These are phyloP conservation scores for Rhazya stricta DNA, from an alignment of 257 asterid genomes.

Conservation along the genomic window DNA sequence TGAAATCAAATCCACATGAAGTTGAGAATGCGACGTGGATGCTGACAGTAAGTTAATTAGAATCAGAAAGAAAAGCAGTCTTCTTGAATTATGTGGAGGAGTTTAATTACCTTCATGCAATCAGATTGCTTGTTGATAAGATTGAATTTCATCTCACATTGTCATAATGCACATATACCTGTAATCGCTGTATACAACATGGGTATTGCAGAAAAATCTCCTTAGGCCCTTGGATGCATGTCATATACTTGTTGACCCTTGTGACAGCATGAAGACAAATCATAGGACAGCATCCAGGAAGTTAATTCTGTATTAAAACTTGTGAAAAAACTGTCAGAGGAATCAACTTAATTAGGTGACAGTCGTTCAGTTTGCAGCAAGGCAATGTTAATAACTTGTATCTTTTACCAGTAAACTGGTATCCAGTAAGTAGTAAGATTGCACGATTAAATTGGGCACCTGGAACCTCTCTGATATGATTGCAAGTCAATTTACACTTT, in stretches of 20 bases:
- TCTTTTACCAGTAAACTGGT: not conserved
- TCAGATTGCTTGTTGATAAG: not conserved
- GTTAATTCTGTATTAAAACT: not conserved
- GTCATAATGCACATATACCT: not conserved
- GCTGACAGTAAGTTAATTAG: slow-evolving; percentile 65
- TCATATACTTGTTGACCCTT: not conserved
- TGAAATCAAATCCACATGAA: slow-evolving; percentile 63
- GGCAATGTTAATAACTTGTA: not conserved
- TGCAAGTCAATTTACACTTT: not conserved
- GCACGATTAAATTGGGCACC: not conserved
- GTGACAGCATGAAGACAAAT: not conserved
- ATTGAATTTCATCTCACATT: not conserved
- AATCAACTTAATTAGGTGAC: not conserved
- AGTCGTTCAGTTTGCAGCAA: not conserved
- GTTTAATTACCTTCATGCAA: not conserved
- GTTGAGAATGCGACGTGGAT: slow-evolving; percentile 86
- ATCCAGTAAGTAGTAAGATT: not conserved
- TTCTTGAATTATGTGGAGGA: not conserved
- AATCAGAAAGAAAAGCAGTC: not conserved
- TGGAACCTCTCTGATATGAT: not conserved
- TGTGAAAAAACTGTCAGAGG: not conserved
- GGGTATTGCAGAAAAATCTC: not conserved
- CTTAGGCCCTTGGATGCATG: not conserved
- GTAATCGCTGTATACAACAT: not conserved
- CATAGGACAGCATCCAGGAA: not conserved